These are phyloP conservation scores for Fomitopsis pulvina DNA, from an alignment of 768 basidiomycete genomes.

Conservation along the genomic window DNA sequence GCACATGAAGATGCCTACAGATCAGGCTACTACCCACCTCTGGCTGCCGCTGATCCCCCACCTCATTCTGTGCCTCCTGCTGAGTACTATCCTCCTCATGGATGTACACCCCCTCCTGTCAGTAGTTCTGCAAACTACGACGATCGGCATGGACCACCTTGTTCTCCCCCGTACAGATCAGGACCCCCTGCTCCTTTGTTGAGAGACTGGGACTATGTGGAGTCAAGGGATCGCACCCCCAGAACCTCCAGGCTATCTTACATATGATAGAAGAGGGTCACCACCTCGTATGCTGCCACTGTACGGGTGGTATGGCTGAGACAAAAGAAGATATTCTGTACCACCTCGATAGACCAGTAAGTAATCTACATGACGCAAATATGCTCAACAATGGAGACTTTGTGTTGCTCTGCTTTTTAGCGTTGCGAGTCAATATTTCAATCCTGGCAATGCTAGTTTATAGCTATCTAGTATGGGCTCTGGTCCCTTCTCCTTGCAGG, in stretches of 20 bases:
- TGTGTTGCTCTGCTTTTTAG: no score
- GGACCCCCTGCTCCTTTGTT: slow-evolving; percentile 7
- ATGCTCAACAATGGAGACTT: no score
- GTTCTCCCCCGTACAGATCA: slow-evolving; percentile 6
- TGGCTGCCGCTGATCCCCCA: slow-evolving; percentile 4
- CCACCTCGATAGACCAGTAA: slow-evolving; percentile 2
- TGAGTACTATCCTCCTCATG: slow-evolving; percentile 12
- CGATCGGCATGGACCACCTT: slow-evolving; percentile 8
- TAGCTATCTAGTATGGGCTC: no score
- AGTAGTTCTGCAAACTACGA: slow-evolving; percentile 14
- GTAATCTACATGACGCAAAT: no score
- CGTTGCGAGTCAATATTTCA: no score
- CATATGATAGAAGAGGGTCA: slow-evolving; percentile 13
- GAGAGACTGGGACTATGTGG: slow-evolving; percentile 14
- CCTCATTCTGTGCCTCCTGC: background rate
- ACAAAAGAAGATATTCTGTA: slow-evolving; percentile 17
- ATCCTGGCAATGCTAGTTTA: no score
- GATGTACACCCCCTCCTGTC: slow-evolving; percentile 13
- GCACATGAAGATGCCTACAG: slow-evolving; percentile 18
- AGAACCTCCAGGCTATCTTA: slow-evolving; percentile 8
- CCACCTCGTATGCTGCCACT: slow-evolving; percentile 13
- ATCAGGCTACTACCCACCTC: slow-evolving; percentile 10
- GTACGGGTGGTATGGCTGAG: slow-evolving; percentile 14
- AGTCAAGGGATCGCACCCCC: slow-evolving; percentile 7
- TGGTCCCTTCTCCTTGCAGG: no score